These are phyloP conservation scores for Harringtonia lauricola DNA, from an alignment of 2,329 filamentous ascomycete genomes.

Conservation along the genomic window DNA sequence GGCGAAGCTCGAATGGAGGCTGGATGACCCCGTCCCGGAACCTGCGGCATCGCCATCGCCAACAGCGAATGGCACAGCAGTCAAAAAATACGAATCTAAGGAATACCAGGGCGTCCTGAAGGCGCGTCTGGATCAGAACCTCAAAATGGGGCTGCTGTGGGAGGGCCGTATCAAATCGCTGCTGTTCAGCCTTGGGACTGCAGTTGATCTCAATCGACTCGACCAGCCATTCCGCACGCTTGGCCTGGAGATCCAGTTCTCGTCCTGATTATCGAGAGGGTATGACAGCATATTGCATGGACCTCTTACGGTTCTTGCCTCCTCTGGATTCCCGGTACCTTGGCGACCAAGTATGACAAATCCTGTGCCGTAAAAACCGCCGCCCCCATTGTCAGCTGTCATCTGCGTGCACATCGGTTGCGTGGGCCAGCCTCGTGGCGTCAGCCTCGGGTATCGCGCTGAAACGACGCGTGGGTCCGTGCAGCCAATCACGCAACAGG, in stretches of 20 bases:
- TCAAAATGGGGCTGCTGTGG: slow-evolving; percentile 80
- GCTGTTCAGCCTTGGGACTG: slow-evolving; percentile 81
- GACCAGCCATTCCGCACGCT: slow-evolving; percentile 70
- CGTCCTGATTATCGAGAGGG: slow-evolving; percentile 43
- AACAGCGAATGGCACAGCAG: slow-evolving; percentile 5
- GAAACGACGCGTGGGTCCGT: no score
- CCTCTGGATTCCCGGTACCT: no score
- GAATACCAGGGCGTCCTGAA: slow-evolving; percentile 82
- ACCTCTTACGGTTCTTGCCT: no score
- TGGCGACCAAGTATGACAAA: no score
- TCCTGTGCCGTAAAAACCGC: no score
- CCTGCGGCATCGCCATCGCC: slow-evolving; percentile 18
- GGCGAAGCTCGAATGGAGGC: slow-evolving; percentile 37
- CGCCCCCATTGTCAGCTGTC: no score
- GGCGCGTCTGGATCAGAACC: slow-evolving; percentile 77
- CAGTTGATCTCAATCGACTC: slow-evolving; percentile 64
- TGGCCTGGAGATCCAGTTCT: slow-evolving; percentile 74
- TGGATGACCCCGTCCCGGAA: slow-evolving; percentile 19
- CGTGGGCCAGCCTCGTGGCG: no score
- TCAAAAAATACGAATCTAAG: slow-evolving; percentile 26
- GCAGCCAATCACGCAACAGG: no score
- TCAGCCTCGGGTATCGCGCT: no score
- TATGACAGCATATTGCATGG: no score
- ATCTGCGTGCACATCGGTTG: no score
- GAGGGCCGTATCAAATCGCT: slow-evolving; percentile 88